Evolutionary conservation across 495 filamentous ascomycete species (phyloP).

Genomic region (Penicillium simplicissimum): DNA sequence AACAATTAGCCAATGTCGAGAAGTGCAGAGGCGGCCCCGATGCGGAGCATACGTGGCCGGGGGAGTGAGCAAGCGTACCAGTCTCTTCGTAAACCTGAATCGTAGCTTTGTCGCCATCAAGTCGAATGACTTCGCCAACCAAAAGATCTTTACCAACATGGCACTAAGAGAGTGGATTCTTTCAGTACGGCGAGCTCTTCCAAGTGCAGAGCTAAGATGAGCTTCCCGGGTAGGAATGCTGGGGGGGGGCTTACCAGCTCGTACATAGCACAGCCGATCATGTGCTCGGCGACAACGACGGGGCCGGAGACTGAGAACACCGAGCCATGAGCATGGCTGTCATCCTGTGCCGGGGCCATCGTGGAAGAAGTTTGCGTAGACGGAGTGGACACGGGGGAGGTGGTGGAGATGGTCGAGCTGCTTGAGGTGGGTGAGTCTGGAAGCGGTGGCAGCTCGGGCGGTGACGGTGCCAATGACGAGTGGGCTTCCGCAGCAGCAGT

Average conservation of each 20-base stretch:
- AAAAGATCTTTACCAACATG: conserved; percentile 86
- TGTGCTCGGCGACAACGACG: conserved; percentile 95
- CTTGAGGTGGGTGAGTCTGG: conserved; percentile 51
- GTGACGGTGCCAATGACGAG: conserved; percentile 32
- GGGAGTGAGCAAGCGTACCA: conserved; percentile 53
- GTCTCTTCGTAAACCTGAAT: conserved; percentile 99
- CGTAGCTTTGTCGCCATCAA: conserved; percentile 90
- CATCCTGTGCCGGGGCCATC: conserved; percentile 56
- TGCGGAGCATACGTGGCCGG: conserved; percentile 14
- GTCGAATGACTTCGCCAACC: conserved; percentile 96
- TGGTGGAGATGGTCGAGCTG: conserved; percentile 44
- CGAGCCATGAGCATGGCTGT: conserved; percentile 56
- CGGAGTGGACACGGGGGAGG: conserved; percentile 37
- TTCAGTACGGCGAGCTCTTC: conserved; percentile 13
- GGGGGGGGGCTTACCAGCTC: conserved; percentile 68
- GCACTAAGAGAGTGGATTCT: conserved; percentile 52
- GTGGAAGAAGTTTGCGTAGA: conserved; percentile 45
- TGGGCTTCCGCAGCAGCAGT: conserved; percentile 12
- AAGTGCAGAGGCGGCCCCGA: background rate
- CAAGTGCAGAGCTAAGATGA: conserved; percentile 1
- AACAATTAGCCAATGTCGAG: conserved; percentile 20
- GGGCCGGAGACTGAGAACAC: conserved; percentile 65
- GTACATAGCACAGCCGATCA: conserved; percentile 99
- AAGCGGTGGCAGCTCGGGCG: conserved; percentile 54
- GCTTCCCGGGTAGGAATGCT: conserved; percentile 11